These are phyloP conservation scores for Melastoma candidum DNA, from an alignment of 441 rosid species.

Conservation along the genomic window DNA sequence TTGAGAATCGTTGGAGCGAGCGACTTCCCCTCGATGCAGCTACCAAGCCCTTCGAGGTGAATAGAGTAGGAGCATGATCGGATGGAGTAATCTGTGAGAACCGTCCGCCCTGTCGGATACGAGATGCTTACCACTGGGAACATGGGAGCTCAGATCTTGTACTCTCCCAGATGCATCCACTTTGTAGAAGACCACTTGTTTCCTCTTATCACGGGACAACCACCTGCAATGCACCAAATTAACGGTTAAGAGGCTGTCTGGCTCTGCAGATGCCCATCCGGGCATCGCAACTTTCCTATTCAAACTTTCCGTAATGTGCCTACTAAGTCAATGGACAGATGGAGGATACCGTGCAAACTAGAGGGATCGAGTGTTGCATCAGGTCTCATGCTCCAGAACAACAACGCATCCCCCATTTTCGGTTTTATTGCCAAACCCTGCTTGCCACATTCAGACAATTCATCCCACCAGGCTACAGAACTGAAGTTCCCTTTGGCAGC, in stretches of 20 bases:
- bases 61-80: too few relatives aligned
- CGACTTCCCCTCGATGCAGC: too few relatives aligned
- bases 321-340: not conserved
- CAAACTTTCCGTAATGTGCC: too few relatives aligned
- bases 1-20: too few relatives aligned
- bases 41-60: too few relatives aligned
- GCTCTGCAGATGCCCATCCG: too few relatives aligned
- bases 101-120: too few relatives aligned
- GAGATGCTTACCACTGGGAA: not conserved
- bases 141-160: constrained; percentile 1
- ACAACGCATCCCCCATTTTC: constrained; percentile 16
- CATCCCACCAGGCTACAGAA: constrained; percentile 9
- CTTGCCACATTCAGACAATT: constrained; percentile 18
- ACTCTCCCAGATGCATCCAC: constrained; percentile 20
- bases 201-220: constrained; percentile 17
- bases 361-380: constrained; percentile 19
- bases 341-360: constrained; percentile 13
- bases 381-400: constrained; percentile 23
- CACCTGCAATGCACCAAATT: constrained; percentile 6
- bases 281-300: too few relatives aligned
- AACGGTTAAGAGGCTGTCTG: not conserved
- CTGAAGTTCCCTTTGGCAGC: constrained; percentile 16
- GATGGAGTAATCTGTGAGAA: too few relatives aligned
- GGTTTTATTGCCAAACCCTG: constrained; percentile 16
- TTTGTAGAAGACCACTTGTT: constrained; percentile 20